phyloP scores from a whole-genome alignment of 2,329 filamentous ascomycete species.

The Cordyceps cateniannulata region DNA sequence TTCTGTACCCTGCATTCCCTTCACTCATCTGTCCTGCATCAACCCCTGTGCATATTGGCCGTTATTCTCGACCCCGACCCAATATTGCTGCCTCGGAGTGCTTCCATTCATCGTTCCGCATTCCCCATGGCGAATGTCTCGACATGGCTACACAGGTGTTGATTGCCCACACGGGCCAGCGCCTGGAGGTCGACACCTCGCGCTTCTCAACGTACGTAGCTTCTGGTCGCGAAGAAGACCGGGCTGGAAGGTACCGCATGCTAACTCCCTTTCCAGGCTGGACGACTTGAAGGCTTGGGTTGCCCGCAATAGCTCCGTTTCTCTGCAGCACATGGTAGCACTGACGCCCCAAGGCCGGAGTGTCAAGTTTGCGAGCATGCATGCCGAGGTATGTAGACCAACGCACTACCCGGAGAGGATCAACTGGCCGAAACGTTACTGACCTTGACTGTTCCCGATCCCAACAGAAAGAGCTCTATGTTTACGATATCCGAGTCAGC shows the following conservation, averaged over 20 bases:
- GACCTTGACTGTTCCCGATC: constrained; percentile 3
- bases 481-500: constrained; percentile 79
- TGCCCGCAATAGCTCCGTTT: constrained; percentile 65
- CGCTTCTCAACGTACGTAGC: constrained; percentile 63
- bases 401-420: not conserved
- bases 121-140: constrained; percentile 41
- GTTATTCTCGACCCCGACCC: not conserved
- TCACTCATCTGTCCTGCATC: not conserved
- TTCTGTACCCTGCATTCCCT: not conserved
- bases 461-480: constrained; percentile 83
- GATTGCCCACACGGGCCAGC: constrained; percentile 88
- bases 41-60: not conserved
- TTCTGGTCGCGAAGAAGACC: not conserved
- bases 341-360: constrained; percentile 81
- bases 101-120: constrained; percentile 18
- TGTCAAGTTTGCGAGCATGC: constrained; percentile 71
- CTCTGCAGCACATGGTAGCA: constrained; percentile 72
- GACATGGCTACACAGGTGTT: constrained; percentile 85
- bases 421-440: not conserved
- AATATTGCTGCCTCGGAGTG: constrained; percentile 16
- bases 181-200: constrained; percentile 69
- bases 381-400: constrained; percentile 60
- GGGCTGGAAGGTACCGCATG: not conserved
- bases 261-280: constrained; percentile 45
- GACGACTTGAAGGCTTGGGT: constrained; percentile 84